Conservation (phyloP, 257 asterid genomes). For the Catharanthus roseus region DNA sequence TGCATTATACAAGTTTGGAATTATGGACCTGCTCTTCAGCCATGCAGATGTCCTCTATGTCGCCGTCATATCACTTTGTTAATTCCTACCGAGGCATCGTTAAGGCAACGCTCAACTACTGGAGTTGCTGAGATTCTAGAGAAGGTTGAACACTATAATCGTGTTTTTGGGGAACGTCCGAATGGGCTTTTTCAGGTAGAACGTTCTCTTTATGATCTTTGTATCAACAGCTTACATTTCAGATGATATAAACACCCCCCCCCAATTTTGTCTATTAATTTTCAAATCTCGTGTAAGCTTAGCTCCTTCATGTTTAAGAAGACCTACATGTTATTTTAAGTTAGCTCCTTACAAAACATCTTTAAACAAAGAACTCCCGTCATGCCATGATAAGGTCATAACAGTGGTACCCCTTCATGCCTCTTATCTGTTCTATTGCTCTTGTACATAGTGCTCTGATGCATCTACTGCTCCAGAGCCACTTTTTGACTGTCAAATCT, state of each 20-base stretch:
- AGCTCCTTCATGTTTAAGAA: not conserved
- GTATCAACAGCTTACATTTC: not conserved
- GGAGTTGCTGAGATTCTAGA: slow-evolving; percentile 47
- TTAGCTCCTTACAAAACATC: not conserved
- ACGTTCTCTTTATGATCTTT: not conserved
- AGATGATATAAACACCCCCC: no score
- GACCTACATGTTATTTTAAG: not conserved
- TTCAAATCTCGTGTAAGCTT: not conserved
- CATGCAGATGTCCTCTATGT: slow-evolving; percentile 86
- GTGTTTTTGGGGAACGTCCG: slow-evolving; percentile 52
- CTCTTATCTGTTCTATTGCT: not conserved
- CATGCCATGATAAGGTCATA: not conserved
- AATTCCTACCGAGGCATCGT: slow-evolving; percentile 73
- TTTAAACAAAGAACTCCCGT: not conserved
- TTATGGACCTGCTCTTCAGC: slow-evolving; percentile 69
- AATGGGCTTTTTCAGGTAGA: slow-evolving; percentile 70
- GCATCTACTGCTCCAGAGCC: slow-evolving; percentile 4
- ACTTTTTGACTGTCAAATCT: not conserved
- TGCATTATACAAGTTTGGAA: slow-evolving; percentile 89
- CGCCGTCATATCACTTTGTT: slow-evolving; percentile 81
- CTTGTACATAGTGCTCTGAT: not conserved
- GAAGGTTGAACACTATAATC: slow-evolving; percentile 71
- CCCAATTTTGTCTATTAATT: not conserved
- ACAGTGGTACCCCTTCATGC: not conserved
- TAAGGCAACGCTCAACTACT: slow-evolving; percentile 37